phyloP scores from a whole-genome alignment of 2,329 filamentous ascomycete species.

The Cladosporium sp. region DNA sequence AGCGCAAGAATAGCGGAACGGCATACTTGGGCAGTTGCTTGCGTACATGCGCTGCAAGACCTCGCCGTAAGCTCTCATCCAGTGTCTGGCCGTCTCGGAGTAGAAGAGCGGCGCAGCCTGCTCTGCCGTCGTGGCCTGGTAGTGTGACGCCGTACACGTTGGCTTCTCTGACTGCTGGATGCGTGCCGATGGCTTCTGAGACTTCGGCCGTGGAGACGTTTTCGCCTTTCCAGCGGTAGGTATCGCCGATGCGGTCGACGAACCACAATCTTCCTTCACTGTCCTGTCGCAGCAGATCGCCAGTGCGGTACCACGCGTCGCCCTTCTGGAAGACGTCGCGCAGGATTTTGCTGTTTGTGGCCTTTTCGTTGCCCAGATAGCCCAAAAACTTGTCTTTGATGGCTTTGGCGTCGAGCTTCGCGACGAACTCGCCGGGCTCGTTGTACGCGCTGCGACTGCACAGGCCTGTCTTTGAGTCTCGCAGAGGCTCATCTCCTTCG shows the following conservation, averaged over 20 bases:
- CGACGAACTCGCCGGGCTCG: slow-evolving; percentile 74
- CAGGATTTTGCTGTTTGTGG: slow-evolving; percentile 72
- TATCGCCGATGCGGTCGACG: slow-evolving; percentile 76
- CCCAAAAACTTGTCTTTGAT: slow-evolving; percentile 71
- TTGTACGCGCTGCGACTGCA: slow-evolving; percentile 61
- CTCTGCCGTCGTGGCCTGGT: slow-evolving; percentile 79
- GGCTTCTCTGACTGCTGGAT: slow-evolving; percentile 69
- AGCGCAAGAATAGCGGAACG: slow-evolving; percentile 72
- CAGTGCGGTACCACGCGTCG: slow-evolving; percentile 80
- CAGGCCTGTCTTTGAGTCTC: slow-evolving; percentile 68
- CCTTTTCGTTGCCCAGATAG: slow-evolving; percentile 73
- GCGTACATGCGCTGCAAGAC: slow-evolving; percentile 61
- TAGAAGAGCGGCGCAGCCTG: slow-evolving; percentile 74
- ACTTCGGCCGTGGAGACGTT: slow-evolving; percentile 61
- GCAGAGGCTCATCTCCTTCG: slow-evolving; percentile 65
- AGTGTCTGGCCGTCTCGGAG: slow-evolving; percentile 43
- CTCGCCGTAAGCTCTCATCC: slow-evolving; percentile 42
- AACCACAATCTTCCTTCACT: slow-evolving; percentile 73
- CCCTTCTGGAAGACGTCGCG: slow-evolving; percentile 71
- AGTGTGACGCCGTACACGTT: slow-evolving; percentile 84
- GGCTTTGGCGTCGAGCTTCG: slow-evolving; percentile 65
- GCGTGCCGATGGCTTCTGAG: slow-evolving; percentile 68
- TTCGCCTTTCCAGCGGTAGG: slow-evolving; percentile 71
- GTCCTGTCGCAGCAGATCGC: slow-evolving; percentile 76
- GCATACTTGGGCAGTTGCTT: slow-evolving; percentile 69